Percentiles rank a stretch among this genome's conserved stretches.
Evolutionary conservation across 2,329 filamentous ascomycete species (phyloP).

Genomic region (Penicillium glabrum): DNA sequence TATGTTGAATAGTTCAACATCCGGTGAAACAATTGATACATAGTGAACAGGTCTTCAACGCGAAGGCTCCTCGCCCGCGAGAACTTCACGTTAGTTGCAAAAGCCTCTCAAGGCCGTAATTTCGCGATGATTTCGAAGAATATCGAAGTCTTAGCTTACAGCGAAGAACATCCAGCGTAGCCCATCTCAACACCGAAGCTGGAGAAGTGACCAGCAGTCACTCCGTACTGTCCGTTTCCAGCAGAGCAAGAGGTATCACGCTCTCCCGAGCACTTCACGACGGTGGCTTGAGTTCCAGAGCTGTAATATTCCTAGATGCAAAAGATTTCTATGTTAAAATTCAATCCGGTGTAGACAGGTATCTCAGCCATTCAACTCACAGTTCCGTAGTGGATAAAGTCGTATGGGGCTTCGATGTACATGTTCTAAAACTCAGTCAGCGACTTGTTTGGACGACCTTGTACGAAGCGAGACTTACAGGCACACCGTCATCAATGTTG

Average conservation of each 20-base stretch:
- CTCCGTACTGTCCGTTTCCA: slow-evolving; percentile 24
- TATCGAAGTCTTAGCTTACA: background rate
- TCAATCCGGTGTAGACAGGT: background rate
- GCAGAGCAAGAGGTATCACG: slow-evolving; percentile 29
- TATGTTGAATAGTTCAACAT: background rate
- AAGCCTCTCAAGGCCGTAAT: background rate
- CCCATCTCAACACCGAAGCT: slow-evolving; percentile 27
- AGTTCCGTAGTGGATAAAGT: slow-evolving; percentile 27
- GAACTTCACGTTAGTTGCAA: background rate
- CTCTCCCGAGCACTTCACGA: slow-evolving; percentile 23
- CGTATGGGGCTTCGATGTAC: slow-evolving; percentile 22
- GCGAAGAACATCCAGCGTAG: slow-evolving; percentile 17
- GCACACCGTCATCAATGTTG: slow-evolving; percentile 28
- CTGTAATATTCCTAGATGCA: slow-evolving; percentile 28
- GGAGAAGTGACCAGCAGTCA: slow-evolving; percentile 24
- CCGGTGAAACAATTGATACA: background rate
- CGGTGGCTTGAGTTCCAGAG: slow-evolving; percentile 15
- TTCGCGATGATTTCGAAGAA: background rate
- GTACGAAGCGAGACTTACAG: slow-evolving; percentile 16
- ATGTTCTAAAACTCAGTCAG: slow-evolving; percentile 23
- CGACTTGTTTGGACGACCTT: background rate
- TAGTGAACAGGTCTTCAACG: background rate
- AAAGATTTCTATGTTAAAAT: background rate
- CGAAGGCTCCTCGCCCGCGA: background rate
- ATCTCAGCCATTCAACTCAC: slow-evolving; percentile 12